Percentiles rank a stretch among this genome's conserved stretches.
Conservation (phyloP, 305 asterid species). For the Solanum hybrid region DNA sequence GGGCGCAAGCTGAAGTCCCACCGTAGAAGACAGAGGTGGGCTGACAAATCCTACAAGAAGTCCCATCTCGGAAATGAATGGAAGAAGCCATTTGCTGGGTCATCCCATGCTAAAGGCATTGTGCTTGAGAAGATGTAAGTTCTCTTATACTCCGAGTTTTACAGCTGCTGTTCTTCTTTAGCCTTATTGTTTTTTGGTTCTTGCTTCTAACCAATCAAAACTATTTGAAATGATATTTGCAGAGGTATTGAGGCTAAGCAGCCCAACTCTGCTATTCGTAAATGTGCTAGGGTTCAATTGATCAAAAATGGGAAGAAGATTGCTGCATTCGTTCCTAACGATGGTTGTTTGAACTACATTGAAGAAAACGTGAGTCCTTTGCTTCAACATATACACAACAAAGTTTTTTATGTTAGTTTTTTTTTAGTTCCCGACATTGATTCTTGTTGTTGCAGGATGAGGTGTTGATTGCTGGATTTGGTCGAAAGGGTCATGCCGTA, state of each 20-base stretch:
- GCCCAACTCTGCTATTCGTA: slow-evolving; percentile 25
- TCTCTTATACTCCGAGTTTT: neutral
- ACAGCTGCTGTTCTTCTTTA: neutral
- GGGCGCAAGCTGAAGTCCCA: slow-evolving; percentile 29
- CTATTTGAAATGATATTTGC: neutral
- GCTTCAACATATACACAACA: too few relatives aligned
- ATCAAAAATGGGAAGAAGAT: slow-evolving; percentile 24
- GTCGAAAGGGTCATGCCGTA: slow-evolving; percentile 24
- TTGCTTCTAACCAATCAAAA: neutral
- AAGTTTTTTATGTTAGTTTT: too few relatives aligned
- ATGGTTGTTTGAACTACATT: slow-evolving; percentile 29
- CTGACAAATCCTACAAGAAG: slow-evolving; percentile 26
- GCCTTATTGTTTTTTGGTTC: neutral
- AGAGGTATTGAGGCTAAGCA: slow-evolving; percentile 28
- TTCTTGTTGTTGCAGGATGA: slow-evolving; percentile 11
- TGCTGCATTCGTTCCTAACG: slow-evolving; percentile 30
- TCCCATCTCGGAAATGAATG: slow-evolving; percentile 31
- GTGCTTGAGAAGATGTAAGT: slow-evolving; percentile 25
- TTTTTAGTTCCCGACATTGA: neutral
- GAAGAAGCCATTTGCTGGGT: slow-evolving; percentile 34
- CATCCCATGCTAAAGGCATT: slow-evolving; percentile 34
- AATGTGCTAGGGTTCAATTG: slow-evolving; percentile 28
- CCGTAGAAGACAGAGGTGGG: slow-evolving; percentile 29
- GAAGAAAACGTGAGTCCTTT: slow-evolving; percentile 17
- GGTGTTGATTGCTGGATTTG: slow-evolving; percentile 26